Conservation (phyloP, 1,284 basidiomycete species). For the Ceratobasidium sp. region DNA sequence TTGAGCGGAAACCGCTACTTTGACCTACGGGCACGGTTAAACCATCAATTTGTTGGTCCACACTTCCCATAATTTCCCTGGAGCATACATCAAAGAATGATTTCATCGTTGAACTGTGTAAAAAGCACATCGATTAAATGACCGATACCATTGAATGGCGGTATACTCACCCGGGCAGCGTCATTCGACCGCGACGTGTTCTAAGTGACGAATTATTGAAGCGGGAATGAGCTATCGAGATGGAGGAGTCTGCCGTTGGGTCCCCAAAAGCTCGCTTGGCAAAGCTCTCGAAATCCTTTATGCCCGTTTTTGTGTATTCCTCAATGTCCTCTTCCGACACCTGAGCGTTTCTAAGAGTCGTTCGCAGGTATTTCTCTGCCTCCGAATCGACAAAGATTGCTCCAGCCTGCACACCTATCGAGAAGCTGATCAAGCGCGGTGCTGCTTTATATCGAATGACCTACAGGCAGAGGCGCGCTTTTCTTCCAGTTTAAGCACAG, state of each 20-base stretch:
- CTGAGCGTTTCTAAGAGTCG: background rate
- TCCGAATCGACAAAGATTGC: conserved; percentile 27
- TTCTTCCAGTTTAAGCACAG: conserved; percentile 33
- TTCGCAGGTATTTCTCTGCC: conserved; percentile 19
- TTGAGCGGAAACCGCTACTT: background rate
- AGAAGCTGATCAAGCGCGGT: background rate
- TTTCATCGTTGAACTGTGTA: background rate
- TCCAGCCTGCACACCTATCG: conserved; percentile 39
- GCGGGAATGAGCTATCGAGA: background rate
- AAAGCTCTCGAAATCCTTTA: conserved; percentile 30
- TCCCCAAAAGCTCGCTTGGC: conserved; percentile 22
- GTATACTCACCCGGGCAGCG: conserved; percentile 23
- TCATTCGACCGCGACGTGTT: conserved; percentile 18
- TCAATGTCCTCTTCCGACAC: conserved; percentile 11
- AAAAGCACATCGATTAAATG: background rate
- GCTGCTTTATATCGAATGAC: background rate
- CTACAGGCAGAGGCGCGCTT: conserved; percentile 30
- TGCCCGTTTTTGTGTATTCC: conserved; percentile 12
- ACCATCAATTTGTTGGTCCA: conserved; percentile 16
- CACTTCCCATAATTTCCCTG: conserved; percentile 14
- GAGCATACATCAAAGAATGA: conserved; percentile 37
- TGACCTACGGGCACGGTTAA: background rate
- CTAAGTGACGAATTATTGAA: conserved; percentile 24
- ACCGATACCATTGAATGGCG: background rate
- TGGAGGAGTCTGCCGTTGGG: background rate